Evolutionary conservation across 768 basidiomycete genomes (phyloP), one percentile per base, ranked within the genome.

Genomic region (Coprinopsis strossmayeri): DNA sequence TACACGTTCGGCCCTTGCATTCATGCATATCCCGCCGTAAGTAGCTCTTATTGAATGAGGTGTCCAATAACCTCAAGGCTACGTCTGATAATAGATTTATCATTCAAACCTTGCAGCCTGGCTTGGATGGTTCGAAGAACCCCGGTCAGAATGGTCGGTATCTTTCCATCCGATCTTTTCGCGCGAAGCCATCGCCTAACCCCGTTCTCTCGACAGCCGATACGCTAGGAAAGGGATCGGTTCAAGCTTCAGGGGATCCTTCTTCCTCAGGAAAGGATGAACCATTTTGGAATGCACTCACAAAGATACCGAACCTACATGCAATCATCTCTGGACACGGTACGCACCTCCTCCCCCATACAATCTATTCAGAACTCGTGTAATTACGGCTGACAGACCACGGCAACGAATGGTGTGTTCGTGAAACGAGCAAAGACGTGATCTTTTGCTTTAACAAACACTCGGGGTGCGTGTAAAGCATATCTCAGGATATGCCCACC

Each of bases 391-490:
- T 30, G 30, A n/a, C 53, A 84, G 86, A 84, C 59, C 87, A 89
- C 53, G 87, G 87, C 1, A 74, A 88, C 50, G 84, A 87, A 60
- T 89, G 87, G 87, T 89, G 87, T 52, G 75, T 76, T 5, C 77
- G 83, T 15, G 82, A 87, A 51, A 73, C 74, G 1, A 72, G 70
- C 2, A 78, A 79, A 52, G 65, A 77, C 34, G 73, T 84, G 7
- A 74, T 84, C 0, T 86, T 87, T 61, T 90, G 87, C 59, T 90
- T 88, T 53, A 73, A 76, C 57, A 88, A 88, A 60, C 87, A 88
- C 59, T 82, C 84, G 1, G 86, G 85, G 79, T 85, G 54, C 11
- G 67, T 58, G 3, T 50, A 28, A 5, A 10, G 17, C 11, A 2
- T 46, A 20, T 17, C 40, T 20, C 21, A 43, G n/a, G 34, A n/a